phyloP scores from a whole-genome alignment of 768 basidiomycete genomes.

The Russula sp. region DNA sequence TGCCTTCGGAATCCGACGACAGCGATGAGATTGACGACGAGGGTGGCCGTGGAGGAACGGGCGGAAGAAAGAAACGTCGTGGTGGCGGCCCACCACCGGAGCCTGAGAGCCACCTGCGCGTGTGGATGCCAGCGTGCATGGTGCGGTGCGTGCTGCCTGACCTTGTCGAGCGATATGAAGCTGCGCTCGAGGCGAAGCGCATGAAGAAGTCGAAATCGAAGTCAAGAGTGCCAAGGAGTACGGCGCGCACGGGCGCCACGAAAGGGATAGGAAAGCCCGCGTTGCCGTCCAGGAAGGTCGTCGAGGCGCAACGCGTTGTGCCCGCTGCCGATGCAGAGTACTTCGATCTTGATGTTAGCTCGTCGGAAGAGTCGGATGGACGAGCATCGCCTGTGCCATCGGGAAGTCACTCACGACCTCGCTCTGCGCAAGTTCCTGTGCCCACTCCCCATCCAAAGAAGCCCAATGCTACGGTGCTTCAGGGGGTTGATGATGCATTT shows the following conservation, averaged over 20 bases:
- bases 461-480: neutral
- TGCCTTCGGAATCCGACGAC: conserved; percentile 39
- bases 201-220: conserved; percentile 4
- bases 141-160: conserved; percentile 58
- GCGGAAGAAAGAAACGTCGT: conserved; percentile 31
- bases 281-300: neutral
- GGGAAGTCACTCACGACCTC: neutral
- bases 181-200: conserved; percentile 28
- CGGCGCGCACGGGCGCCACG: neutral
- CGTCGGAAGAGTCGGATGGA: conserved; percentile 1
- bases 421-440: neutral
- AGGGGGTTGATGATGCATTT: neutral
- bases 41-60: conserved; percentile 32
- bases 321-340: neutral
- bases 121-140: conserved; percentile 85
- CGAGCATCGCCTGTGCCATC: neutral
- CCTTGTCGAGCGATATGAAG: conserved; percentile 57
- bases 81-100: conserved; percentile 40
- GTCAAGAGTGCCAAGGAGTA: neutral
- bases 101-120: conserved; percentile 48
- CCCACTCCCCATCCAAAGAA: neutral
- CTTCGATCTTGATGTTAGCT: conserved; percentile 13
- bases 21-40: conserved; percentile 41
- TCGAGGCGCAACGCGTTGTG: neutral
- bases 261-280: neutral